Evolutionary conservation across 306 rosid genomes (phyloP).

Genomic region (Inga leiocalycina): DNA sequence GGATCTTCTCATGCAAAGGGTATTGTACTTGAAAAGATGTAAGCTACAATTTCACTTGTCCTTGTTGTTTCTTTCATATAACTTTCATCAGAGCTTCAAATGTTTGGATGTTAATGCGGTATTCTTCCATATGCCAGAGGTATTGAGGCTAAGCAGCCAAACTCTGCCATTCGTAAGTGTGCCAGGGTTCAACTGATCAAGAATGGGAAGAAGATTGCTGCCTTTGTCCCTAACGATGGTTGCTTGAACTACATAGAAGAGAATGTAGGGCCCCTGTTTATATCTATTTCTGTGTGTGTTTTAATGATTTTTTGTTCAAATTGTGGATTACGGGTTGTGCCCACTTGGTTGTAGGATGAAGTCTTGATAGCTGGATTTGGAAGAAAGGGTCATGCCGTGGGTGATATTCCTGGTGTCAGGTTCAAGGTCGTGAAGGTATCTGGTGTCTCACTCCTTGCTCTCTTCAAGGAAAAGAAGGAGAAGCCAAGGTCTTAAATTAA

Average conservation of each 20-base stretch:
- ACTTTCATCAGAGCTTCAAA: background rate
- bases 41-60: slow-evolving; percentile 1
- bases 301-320: background rate
- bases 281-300: background rate
- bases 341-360: slow-evolving; percentile 59
- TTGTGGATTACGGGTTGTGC: slow-evolving; percentile 5
- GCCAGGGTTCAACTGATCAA: slow-evolving; percentile 84
- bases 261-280: slow-evolving; percentile 46
- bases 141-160: slow-evolving; percentile 89
- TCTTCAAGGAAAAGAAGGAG: slow-evolving; percentile 82
- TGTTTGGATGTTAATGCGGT: background rate
- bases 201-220: slow-evolving; percentile 84
- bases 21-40: slow-evolving; percentile 85
- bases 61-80: no score
- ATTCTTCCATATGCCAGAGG: slow-evolving; percentile 52
- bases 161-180: slow-evolving; percentile 84
- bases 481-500: slow-evolving; percentile 67
- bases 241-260: slow-evolving; percentile 78
- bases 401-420: slow-evolving; percentile 84
- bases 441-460: slow-evolving; percentile 71
- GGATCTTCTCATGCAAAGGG: slow-evolving; percentile 92
- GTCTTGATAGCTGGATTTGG: slow-evolving; percentile 86
- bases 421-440: slow-evolving; percentile 79
- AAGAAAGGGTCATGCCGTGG: slow-evolving; percentile 81
- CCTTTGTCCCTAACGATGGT: slow-evolving; percentile 84